phyloP scores from a whole-genome alignment of 208 protist genomes.

The Trypanosoma congolense region DNA sequence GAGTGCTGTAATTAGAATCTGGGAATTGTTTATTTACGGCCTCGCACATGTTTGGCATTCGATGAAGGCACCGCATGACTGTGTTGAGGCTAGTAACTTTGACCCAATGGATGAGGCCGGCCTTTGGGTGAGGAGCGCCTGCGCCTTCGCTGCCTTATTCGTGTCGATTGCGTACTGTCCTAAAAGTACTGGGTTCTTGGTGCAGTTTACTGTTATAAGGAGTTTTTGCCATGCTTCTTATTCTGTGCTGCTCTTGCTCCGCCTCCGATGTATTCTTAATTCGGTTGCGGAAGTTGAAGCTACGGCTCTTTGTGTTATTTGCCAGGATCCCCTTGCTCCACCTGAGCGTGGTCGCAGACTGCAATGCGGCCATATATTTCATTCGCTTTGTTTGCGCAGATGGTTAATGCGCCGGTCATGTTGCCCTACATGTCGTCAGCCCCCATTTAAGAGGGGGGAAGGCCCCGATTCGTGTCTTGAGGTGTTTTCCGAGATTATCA shows the following conservation, averaged over 20 bases:
- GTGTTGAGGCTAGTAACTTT: conserved; percentile 9
- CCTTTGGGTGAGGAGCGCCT: conserved; percentile 26
- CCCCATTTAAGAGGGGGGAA: conserved; percentile 7
- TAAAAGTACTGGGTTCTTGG: conserved; percentile 24
- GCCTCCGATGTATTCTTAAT: conserved; percentile 42
- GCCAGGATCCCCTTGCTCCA: conserved; percentile 49
- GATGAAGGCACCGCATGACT: background rate
- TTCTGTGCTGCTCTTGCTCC: conserved; percentile 22
- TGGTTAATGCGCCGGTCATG: conserved; percentile 54
- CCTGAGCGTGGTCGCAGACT: conserved; percentile 44
- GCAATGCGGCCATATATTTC: conserved; percentile 81
- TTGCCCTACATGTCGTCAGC: conserved; percentile 74
- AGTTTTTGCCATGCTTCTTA: conserved; percentile 28
- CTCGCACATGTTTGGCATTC: conserved; percentile 3
- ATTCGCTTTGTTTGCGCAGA: conserved; percentile 63
- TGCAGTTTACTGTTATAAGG: conserved; percentile 50
- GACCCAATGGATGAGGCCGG: conserved; percentile 55
- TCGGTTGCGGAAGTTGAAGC: conserved; percentile 40
- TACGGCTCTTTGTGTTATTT: conserved; percentile 61
- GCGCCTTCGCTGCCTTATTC: conserved; percentile 25
- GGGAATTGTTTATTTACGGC: conserved; percentile 9
- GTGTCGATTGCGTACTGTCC: conserved; percentile 43
- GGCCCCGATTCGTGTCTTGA: conserved; percentile 1
- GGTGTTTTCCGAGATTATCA: background rate
- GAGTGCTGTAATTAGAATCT: conserved; percentile 15